Percentiles rank a stretch among this genome's conserved stretches.
Evolutionary conservation across 495 filamentous ascomycete species (phyloP).

Genomic region (Wilcoxina mikolae): DNA sequence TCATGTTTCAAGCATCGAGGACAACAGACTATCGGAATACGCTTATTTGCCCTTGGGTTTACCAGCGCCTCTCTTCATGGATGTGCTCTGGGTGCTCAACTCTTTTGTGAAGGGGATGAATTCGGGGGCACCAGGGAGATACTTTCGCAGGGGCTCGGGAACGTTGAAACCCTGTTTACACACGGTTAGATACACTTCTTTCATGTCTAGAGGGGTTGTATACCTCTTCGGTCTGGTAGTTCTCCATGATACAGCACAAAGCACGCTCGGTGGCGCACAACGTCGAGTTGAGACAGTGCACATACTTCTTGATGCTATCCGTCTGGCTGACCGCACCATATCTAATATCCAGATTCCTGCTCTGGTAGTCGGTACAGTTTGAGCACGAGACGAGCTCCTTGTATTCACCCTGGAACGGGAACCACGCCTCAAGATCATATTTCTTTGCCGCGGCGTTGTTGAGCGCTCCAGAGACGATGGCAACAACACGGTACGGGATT

Average conservation of each 20-base stretch:
- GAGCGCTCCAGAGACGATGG: slow-evolving; percentile 86
- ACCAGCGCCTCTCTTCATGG: slow-evolving; percentile 38
- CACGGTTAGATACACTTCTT: not conserved
- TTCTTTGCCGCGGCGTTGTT: slow-evolving; percentile 93
- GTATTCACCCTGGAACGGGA: slow-evolving; percentile 91
- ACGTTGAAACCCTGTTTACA: slow-evolving; percentile 56
- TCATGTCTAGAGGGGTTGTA: not conserved
- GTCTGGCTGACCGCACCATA: slow-evolving; percentile 67
- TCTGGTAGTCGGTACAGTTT: slow-evolving; percentile 94
- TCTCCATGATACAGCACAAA: slow-evolving; percentile 88
- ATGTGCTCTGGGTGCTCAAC: slow-evolving; percentile 58
- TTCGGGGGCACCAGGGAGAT: slow-evolving; percentile 74
- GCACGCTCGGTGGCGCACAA: slow-evolving; percentile 87
- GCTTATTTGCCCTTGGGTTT: slow-evolving; percentile 28
- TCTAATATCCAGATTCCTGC: slow-evolving; percentile 71
- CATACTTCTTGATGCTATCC: slow-evolving; percentile 76
- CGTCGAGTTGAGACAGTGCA: slow-evolving; percentile 84
- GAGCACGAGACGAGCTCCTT: slow-evolving; percentile 93
- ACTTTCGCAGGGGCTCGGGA: slow-evolving; percentile 76
- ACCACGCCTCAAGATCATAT: slow-evolving; percentile 93
- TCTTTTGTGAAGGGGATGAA: slow-evolving; percentile 82
- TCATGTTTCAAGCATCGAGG: not conserved
- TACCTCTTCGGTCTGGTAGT: slow-evolving; percentile 81
- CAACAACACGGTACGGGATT: slow-evolving; percentile 77
- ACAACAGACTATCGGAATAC: not conserved